Percentiles rank a stretch among this genome's conserved stretches.
These are phyloP conservation scores for Ogataea ramenticola DNA, from an alignment of 805 yeast species.

Conservation along the genomic window DNA sequence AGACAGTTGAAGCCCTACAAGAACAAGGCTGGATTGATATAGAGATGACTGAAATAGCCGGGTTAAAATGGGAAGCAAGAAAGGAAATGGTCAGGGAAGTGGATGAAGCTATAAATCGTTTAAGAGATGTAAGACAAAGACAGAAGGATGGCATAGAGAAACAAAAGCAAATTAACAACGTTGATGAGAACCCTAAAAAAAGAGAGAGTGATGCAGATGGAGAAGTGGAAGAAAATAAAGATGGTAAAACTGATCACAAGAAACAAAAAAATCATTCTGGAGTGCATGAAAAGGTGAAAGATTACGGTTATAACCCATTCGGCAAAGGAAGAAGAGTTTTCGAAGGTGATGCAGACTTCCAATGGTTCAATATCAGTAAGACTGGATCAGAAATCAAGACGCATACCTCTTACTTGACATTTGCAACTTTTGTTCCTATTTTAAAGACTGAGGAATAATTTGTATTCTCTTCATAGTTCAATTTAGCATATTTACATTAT, in stretches of 20 bases:
- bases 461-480: no score
- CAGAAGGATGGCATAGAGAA: conserved; percentile 56
- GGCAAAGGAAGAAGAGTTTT: conserved; percentile 80
- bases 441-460: not conserved
- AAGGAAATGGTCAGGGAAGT: conserved; percentile 79
- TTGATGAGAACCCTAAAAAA: conserved; percentile 8
- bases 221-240: conserved; percentile 10
- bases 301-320: conserved; percentile 76
- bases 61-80: conserved; percentile 79
- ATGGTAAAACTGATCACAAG: conserved; percentile 15
- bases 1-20: conserved; percentile 71
- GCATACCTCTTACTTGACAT: conserved; percentile 90
- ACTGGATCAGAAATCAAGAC: conserved; percentile 82
- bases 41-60: conserved; percentile 88
- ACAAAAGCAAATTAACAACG: conserved; percentile 23
- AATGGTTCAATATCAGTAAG: conserved; percentile 82
- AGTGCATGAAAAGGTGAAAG: conserved; percentile 18
- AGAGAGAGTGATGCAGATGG: conserved; percentile 10
- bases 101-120: conserved; percentile 66
- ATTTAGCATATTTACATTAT: no score
- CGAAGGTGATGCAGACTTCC: conserved; percentile 78
- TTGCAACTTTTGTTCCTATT: conserved; percentile 49
- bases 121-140: conserved; percentile 72
- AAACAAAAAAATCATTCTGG: conserved; percentile 4
- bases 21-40: conserved; percentile 75